Evolutionary conservation across 73 alveolate genomes (phyloP).

Genomic region (Breviolum minutum): DNA sequence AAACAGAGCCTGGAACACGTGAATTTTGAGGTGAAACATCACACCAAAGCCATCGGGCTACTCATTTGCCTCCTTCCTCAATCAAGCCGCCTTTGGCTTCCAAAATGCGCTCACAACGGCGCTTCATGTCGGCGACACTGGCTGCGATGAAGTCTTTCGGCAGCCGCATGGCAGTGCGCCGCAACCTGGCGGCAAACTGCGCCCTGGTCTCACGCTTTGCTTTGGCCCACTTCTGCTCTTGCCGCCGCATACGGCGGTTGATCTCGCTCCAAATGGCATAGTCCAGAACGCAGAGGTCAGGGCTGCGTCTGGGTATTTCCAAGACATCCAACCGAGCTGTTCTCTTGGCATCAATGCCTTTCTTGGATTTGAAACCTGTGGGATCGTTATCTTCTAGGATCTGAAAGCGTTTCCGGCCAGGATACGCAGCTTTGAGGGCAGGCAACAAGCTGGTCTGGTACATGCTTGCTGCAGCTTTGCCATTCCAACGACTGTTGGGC

Average conservation of each 20-base stretch:
- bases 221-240: constrained; percentile 17
- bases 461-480: constrained; percentile 10
- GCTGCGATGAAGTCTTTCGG: not conserved
- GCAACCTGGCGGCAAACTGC: not conserved
- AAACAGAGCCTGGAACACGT: too few species aligned
- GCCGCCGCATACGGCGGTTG: constrained; percentile 57
- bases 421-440: not conserved
- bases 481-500: constrained; percentile 17
- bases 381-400: constrained; percentile 43
- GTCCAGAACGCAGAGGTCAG: constrained; percentile 12
- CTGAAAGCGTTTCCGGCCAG: not conserved
- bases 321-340: not conserved
- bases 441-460: not conserved
- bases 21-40: too few species aligned
- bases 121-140: not conserved
- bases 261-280: constrained; percentile 29
- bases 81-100: constrained; percentile 42
- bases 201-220: constrained; percentile 10
- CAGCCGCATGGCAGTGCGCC: constrained; percentile 24
- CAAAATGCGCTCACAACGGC: constrained; percentile 18
- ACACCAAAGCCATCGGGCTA: too few species aligned
- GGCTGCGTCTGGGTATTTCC: constrained; percentile 3
- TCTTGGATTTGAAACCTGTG: not conserved
- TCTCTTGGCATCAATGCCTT: not conserved
- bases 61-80: not conserved